Base-by-base conservation (phyloP, 192 early-diverging fungal species). In the Coemansia sp. region DNA sequence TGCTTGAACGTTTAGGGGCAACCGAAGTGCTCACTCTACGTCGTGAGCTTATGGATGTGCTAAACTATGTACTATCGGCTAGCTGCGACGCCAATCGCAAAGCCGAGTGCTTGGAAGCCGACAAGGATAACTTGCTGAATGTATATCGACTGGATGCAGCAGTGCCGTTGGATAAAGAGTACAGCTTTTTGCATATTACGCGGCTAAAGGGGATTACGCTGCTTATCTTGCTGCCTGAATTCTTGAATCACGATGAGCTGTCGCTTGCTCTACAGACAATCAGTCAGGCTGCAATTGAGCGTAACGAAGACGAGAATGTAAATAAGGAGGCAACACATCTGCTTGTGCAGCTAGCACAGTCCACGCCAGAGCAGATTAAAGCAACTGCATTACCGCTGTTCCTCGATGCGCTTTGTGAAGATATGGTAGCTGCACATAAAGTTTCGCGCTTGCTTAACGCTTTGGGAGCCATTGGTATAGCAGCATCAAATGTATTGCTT, bases 71-170 rank as follows among this genome's bases (percentile, higher is more conserved):
- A 20, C 67, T 96, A 11, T 85, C 84, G 11, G 89, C 87, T 5
- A 83, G 83, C 55, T 74, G 68, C 59, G 71, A 74, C 18, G 56
- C 62, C 0, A 39, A 56, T 6, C 43, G 64, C n/a, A 60, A 53
- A 18, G 68, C 70, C 28, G 69, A 71, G 39, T 70, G 90, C 18
- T 63, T 94, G 31, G 58, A 86, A 5, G 42, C 85, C 0, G 90
- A 82, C 57, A 93, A 95, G 65, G 84, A 84, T 59, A 80, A 85
- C n/a, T 77, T 91, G 53, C 87, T 92, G 55, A 83, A 78, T 40
- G 63, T 91, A 4, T 94, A 89, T 55, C 82, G 81, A 15, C 72
- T 80, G 7, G 82, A 90, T 8, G 59, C 87, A 5, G 65, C 86
- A 18, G 73, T 85, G 0, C 82, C 83, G 19, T 55, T 73, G 0